Conservation (phyloP, 192 early-diverging fungal genomes). For the Coemansia sp. region DNA sequence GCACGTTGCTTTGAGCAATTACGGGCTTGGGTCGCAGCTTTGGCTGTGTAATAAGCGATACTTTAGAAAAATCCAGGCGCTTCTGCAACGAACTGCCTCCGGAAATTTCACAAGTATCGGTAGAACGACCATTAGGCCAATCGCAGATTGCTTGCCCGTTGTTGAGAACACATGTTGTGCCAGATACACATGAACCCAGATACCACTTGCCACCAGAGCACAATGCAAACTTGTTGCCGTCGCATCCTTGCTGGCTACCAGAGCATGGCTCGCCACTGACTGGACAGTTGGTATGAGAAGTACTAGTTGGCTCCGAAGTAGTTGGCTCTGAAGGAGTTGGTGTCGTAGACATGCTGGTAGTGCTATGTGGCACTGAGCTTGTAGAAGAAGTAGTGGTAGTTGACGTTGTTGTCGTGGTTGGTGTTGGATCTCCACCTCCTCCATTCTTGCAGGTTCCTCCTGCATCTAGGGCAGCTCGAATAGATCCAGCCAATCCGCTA, state of each 20-base stretch:
- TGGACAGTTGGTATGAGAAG: constrained; percentile 27
- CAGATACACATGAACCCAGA: constrained; percentile 37
- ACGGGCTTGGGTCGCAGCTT: constrained; percentile 36
- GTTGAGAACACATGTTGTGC: constrained; percentile 49
- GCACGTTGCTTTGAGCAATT: constrained; percentile 29
- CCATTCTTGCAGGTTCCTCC: constrained; percentile 20
- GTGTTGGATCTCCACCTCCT: neutral
- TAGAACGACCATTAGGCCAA: constrained; percentile 44
- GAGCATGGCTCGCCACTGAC: constrained; percentile 50
- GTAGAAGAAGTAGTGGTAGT: constrained; percentile 2
- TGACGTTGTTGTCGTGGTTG: neutral
- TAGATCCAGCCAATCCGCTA: constrained; percentile 34
- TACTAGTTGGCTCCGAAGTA: constrained; percentile 15
- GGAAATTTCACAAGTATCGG: constrained; percentile 41
- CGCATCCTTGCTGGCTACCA: constrained; percentile 44
- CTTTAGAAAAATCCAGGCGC: constrained; percentile 26
- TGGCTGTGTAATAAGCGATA: constrained; percentile 28
- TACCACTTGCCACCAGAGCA: constrained; percentile 54
- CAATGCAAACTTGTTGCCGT: constrained; percentile 41
- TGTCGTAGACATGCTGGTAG: constrained; percentile 8
- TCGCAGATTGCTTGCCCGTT: constrained; percentile 33
- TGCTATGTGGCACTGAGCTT: constrained; percentile 13
- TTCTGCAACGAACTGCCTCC: constrained; percentile 22
- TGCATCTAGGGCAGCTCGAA: constrained; percentile 24
- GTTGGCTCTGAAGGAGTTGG: constrained; percentile 13